Percentiles rank a stretch among this genome's conserved stretches.
Conservation (phyloP, 331 rosid species). For the Rosa hybrid region DNA sequence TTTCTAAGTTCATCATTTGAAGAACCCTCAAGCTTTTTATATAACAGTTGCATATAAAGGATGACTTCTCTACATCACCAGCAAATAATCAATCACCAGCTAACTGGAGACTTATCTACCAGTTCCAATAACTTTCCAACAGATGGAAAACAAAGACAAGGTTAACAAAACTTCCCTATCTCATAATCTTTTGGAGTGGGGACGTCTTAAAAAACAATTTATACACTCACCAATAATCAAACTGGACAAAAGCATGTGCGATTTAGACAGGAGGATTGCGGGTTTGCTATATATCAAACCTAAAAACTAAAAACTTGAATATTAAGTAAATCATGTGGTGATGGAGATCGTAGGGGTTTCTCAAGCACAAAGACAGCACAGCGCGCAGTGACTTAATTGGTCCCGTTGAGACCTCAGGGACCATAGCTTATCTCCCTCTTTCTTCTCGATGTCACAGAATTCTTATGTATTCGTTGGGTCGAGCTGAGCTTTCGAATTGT, state of each 20-base stretch:
- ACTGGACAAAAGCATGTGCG: constrained; percentile 18
- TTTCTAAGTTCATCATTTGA: too few species aligned
- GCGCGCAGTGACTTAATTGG: background rate
- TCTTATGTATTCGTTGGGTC: background rate
- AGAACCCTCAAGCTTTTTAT: too few species aligned
- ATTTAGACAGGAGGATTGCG: background rate
- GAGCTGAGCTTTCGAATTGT: background rate
- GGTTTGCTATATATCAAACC: background rate
- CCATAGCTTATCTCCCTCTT: background rate
- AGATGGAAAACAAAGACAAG: background rate
- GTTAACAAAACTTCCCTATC: background rate
- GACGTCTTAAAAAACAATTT: background rate
- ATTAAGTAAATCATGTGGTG: constrained; percentile 24
- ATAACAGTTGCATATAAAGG: too few species aligned
- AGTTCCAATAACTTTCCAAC: background rate
- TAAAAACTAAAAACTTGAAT: background rate
- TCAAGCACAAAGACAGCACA: background rate
- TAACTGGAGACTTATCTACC: background rate
- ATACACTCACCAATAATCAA: background rate
- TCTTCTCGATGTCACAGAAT: background rate
- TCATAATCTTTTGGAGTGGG: background rate
- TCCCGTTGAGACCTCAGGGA: background rate
- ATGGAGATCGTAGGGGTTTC: background rate
- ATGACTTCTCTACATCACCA: too few species aligned
- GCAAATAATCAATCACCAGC: background rate